phyloP scores from a whole-genome alignment of 2,329 filamentous ascomycete species.

The Beauveria pseudobassiana region DNA sequence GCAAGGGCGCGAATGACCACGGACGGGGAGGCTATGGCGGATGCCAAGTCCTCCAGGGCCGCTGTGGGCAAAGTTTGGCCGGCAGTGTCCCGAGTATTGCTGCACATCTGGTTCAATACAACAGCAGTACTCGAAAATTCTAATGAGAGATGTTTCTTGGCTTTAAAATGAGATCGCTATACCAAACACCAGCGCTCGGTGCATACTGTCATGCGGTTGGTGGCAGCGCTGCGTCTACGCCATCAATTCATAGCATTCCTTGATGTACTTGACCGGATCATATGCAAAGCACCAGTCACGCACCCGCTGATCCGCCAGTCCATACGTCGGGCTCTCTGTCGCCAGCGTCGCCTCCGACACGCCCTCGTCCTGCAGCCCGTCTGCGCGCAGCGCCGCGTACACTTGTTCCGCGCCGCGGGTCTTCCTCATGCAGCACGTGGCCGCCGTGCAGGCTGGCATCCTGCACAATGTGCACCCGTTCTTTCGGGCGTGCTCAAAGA shows the following conservation, averaged over 20 bases:
- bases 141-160: too few relatives aligned
- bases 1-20: too few relatives aligned
- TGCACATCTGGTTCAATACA: too few relatives aligned
- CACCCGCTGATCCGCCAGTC: slow-evolving; percentile 2
- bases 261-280: not conserved
- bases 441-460: slow-evolving; percentile 14
- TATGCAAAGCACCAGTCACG: slow-evolving; percentile 8
- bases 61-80: too few relatives aligned
- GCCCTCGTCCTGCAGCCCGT: not conserved
- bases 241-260: not conserved
- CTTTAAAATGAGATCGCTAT: too few relatives aligned
- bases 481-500: slow-evolving; percentile 11
- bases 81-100: too few relatives aligned
- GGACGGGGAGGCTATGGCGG: too few relatives aligned
- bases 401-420: slow-evolving; percentile 1
- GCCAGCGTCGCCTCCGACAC: not conserved
- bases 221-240: not conserved
- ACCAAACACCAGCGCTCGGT: too few relatives aligned
- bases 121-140: too few relatives aligned
- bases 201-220: not conserved
- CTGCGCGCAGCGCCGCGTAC: slow-evolving; percentile 11
- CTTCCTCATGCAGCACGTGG: slow-evolving; percentile 11
- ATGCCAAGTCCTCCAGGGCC: too few relatives aligned
- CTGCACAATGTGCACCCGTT: slow-evolving; percentile 13
- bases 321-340: not conserved